phyloP scores from a whole-genome alignment of 2,329 filamentous ascomycete species.

The Corniculantispora saksenae region DNA sequence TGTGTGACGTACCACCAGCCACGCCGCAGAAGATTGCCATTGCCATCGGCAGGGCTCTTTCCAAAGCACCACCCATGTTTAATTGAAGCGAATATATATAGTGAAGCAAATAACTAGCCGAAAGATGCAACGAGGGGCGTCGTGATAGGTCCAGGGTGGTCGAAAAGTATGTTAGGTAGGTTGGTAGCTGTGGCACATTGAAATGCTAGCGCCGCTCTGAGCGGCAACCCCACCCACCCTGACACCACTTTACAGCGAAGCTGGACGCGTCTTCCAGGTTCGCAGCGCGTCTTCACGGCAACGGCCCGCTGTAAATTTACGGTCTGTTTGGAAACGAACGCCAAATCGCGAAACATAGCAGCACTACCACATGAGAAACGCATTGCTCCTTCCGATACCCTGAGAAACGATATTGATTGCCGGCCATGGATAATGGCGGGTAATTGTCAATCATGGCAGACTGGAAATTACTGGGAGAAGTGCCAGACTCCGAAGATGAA shows the following conservation, averaged over 20 bases:
- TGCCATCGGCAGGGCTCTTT: slow-evolving; percentile 36
- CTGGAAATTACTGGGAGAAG: slow-evolving; percentile 53
- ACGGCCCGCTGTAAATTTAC: slow-evolving; percentile 13
- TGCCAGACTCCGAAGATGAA: slow-evolving; percentile 54
- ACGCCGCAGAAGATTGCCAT: slow-evolving; percentile 40
- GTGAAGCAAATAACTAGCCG: not conserved
- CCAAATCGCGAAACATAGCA: not conserved
- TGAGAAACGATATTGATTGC: not conserved
- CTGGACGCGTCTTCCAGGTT: slow-evolving; percentile 8
- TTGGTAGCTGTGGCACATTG: not conserved
- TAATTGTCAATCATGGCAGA: slow-evolving; percentile 40
- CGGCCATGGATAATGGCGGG: slow-evolving; percentile 22
- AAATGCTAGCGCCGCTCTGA: not conserved
- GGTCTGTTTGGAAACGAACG: not conserved
- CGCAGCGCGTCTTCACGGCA: slow-evolving; percentile 10
- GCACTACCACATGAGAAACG: not conserved
- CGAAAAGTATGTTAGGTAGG: not conserved
- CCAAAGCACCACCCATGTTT: slow-evolving; percentile 31
- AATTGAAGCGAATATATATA: not conserved
- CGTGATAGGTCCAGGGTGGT: not conserved
- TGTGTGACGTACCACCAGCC: slow-evolving; percentile 33
- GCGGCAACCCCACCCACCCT: not conserved
- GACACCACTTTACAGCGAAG: not conserved
- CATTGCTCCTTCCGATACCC: not conserved
- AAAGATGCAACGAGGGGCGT: not conserved